Evolutionary conservation across 306 rosid species (phyloP).

Genomic region (Pterocarpus santalinus): DNA sequence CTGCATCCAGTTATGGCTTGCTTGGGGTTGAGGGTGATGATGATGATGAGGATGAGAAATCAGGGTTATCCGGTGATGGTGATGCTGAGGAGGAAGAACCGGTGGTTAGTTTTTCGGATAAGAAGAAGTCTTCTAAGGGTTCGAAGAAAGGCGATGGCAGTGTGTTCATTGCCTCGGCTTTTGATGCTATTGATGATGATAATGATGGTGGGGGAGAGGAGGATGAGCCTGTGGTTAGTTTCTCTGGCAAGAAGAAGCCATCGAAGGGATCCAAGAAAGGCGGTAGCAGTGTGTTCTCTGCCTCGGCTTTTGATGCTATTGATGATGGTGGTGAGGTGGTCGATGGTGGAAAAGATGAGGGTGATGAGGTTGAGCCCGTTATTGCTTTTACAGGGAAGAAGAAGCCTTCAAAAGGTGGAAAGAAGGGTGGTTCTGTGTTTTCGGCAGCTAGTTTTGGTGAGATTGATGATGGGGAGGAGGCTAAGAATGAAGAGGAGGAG

Average conservation of each 20-base stretch:
- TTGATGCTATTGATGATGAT: slow-evolving; percentile 67
- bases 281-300: slow-evolving; percentile 53
- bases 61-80: slow-evolving; percentile 46
- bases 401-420: slow-evolving; percentile 74
- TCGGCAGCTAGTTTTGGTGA: slow-evolving; percentile 58
- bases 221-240: slow-evolving; percentile 56
- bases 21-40: slow-evolving; percentile 66
- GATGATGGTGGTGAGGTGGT: slow-evolving; percentile 58
- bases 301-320: slow-evolving; percentile 63
- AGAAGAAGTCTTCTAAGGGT: slow-evolving; percentile 71
- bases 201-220: slow-evolving; percentile 59
- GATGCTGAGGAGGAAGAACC: slow-evolving; percentile 55
- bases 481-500: slow-evolving; percentile 50
- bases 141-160: slow-evolving; percentile 63
- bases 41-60: slow-evolving; percentile 50
- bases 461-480: slow-evolving; percentile 60
- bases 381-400: slow-evolving; percentile 77
- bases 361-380: slow-evolving; percentile 60
- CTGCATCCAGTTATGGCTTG: slow-evolving; percentile 66
- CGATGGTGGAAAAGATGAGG: slow-evolving; percentile 42
- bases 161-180: slow-evolving; percentile 60
- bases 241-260: slow-evolving; percentile 74
- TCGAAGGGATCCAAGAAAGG: slow-evolving; percentile 65
- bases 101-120: slow-evolving; percentile 61
- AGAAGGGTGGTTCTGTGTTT: slow-evolving; percentile 57